Conservation (phyloP, 1,284 basidiomycete genomes). For the Irpex sp. region DNA sequence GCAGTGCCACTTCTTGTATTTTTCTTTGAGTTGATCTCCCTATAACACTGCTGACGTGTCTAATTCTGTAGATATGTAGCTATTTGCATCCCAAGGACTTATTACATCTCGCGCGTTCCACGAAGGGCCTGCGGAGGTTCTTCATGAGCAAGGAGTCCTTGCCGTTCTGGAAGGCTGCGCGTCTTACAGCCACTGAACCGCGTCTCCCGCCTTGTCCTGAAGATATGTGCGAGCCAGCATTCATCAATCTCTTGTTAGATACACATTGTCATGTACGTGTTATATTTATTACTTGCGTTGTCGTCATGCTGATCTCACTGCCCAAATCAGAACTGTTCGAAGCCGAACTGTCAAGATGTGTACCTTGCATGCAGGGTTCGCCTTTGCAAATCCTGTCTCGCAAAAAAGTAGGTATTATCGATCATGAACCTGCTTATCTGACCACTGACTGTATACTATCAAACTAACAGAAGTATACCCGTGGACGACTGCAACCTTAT, state of each 20-base stretch:
- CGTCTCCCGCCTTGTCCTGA: slow-evolving; percentile 5
- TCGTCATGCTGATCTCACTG: not conserved
- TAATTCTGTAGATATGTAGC: slow-evolving; percentile 37
- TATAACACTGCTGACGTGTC: not conserved
- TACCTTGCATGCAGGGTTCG: not conserved
- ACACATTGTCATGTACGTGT: slow-evolving; percentile 5
- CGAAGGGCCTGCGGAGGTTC: slow-evolving; percentile 30
- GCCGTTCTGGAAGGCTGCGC: slow-evolving; percentile 15
- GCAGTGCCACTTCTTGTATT: too few relatives aligned
- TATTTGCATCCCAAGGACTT: slow-evolving; percentile 45
- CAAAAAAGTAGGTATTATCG: not conserved
- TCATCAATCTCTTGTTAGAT: slow-evolving; percentile 7
- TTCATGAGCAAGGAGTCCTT: slow-evolving; percentile 34
- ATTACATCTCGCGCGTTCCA: slow-evolving; percentile 37
- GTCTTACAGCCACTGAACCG: not conserved
- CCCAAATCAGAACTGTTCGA: not conserved
- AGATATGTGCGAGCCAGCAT: slow-evolving; percentile 8
- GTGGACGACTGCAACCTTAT: too few relatives aligned
- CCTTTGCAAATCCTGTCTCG: not conserved
- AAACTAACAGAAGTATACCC: not conserved
- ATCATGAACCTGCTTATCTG: not conserved
- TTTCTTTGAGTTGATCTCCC: not conserved
- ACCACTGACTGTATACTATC: too few relatives aligned
- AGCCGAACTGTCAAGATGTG: not conserved
- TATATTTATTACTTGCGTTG: not conserved